Base-by-base conservation (phyloP, 495 filamentous ascomycete species). In the Lophiotrema nucula region DNA sequence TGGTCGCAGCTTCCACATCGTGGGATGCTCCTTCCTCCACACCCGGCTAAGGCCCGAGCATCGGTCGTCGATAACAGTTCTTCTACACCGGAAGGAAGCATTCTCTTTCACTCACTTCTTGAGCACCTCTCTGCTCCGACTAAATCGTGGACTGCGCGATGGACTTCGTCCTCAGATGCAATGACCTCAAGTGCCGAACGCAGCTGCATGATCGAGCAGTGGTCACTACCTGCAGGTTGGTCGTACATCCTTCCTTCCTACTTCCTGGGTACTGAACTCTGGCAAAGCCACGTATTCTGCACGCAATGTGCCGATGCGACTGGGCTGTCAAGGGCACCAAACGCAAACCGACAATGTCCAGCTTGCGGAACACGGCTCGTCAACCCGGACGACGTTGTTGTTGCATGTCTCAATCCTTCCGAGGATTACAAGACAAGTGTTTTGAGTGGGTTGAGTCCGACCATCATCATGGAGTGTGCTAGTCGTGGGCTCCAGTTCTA, bases 381-480 rank as follows among this genome's bases (percentile, higher is more conserved):
- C 22, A 88, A 87, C 58, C 83, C 84, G 0, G 90, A 96, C 65
- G 91, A 95, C 73, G 87, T 82, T 18, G 83, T 90, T 2, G 78
- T 84, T 18, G 84, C 87, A 1, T 79, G 85, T 43, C 78, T 98
- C 27, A 89, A 88, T 53, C 92, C 92, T 0, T 84, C 87, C 0
- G 92, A 97, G 68, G 93, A 96, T 58, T 97, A 95, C 77, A 96
- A 96, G 67, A 92, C 90, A 0, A 90, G 89, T 57, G 85, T 93
- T 10, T 75, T 98, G 13, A 89, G 88, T 69, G 93, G 93, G 0
- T 73, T 96, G 4, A 88, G 82, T 51, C 93, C 93, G 1, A 86
- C 80, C 35, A 81, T 85, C 11, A 88, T 98, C 49, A 91, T 96
- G 81, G 93, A 97, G 67, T 95, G 90, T 64, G 88, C 92, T 46